Conservation (phyloP, 768 basidiomycete genomes). For the Termitomyces sp. region DNA sequence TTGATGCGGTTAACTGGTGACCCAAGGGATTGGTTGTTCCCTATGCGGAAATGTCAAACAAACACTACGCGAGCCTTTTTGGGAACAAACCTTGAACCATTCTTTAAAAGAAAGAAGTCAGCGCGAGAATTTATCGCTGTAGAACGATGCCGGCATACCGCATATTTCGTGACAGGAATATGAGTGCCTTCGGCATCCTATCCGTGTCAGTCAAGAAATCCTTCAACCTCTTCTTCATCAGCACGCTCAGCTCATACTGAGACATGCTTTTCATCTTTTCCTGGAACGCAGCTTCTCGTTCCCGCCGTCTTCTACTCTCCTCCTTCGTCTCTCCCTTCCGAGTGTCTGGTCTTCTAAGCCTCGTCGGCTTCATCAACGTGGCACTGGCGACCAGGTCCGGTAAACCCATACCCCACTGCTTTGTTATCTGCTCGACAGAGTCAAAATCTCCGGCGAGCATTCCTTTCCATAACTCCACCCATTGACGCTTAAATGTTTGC, state of each 20-base stretch:
- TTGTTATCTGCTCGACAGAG: conserved; percentile 44
- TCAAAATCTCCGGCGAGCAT: conserved; percentile 52
- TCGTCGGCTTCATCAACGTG: conserved; percentile 60
- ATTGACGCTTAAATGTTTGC: conserved; percentile 65
- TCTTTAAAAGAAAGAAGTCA: conserved; percentile 10
- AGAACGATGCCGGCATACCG: conserved; percentile 29
- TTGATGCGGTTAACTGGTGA: conserved; percentile 89
- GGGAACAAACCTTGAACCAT: conserved; percentile 42
- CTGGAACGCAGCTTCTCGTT: conserved; percentile 14
- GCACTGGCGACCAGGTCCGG: conserved; percentile 74
- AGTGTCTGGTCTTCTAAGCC: conserved; percentile 24
- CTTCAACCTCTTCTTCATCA: conserved; percentile 62
- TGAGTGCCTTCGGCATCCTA: conserved; percentile 69
- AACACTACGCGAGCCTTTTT: conserved; percentile 14
- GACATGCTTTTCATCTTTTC: conserved; percentile 32
- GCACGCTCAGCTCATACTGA: conserved; percentile 64
- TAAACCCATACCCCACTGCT: conserved; percentile 61
- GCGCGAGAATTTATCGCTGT: neutral
- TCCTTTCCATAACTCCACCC: conserved; percentile 72
- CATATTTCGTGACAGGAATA: conserved; percentile 77
- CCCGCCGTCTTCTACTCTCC: conserved; percentile 9
- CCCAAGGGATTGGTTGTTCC: conserved; percentile 79
- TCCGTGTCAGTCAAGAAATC: conserved; percentile 69
- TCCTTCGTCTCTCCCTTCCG: conserved; percentile 18
- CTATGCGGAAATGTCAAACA: conserved; percentile 25